A percentile compares a stretch with the other conserved stretches of the same genome.
Evolutionary conservation across 306 rosid species (phyloP).

Genomic region (Quercus wislizeni): DNA sequence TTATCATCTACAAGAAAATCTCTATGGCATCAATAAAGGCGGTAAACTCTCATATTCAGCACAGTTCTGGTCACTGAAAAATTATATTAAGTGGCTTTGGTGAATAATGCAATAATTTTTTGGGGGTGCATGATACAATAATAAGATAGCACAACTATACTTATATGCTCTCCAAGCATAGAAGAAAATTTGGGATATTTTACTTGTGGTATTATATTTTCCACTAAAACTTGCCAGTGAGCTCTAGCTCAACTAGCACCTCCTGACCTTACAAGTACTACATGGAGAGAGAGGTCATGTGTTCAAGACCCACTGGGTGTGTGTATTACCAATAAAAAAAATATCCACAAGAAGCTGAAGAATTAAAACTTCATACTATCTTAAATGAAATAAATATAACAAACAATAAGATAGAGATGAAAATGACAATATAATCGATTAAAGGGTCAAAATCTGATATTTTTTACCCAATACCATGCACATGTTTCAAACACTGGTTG

Average conservation of each 20-base stretch:
- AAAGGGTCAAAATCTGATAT: neutral
- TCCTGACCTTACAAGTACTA: too few species aligned
- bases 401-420: neutral
- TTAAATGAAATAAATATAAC: neutral
- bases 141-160: too few species aligned
- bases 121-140: too few species aligned
- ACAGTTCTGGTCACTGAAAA: neutral
- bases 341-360: neutral
- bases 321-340: too few species aligned
- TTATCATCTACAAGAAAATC: neutral
- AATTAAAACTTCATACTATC: neutral
- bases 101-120: too few species aligned
- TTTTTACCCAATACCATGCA: neutral
- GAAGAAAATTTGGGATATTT: too few species aligned
- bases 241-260: too few species aligned
- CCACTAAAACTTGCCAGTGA: neutral
- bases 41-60: neutral
- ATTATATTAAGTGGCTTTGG: too few species aligned
- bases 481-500: neutral
- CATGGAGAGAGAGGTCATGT: too few species aligned
- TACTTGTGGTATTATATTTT: neutral
- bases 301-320: too few species aligned
- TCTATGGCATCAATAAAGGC: neutral
- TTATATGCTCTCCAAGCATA: too few species aligned
- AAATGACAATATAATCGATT: neutral